These are phyloP conservation scores for Moesziomyces antarcticus DNA, from an alignment of 1,284 basidiomycete species.

Conservation along the genomic window DNA sequence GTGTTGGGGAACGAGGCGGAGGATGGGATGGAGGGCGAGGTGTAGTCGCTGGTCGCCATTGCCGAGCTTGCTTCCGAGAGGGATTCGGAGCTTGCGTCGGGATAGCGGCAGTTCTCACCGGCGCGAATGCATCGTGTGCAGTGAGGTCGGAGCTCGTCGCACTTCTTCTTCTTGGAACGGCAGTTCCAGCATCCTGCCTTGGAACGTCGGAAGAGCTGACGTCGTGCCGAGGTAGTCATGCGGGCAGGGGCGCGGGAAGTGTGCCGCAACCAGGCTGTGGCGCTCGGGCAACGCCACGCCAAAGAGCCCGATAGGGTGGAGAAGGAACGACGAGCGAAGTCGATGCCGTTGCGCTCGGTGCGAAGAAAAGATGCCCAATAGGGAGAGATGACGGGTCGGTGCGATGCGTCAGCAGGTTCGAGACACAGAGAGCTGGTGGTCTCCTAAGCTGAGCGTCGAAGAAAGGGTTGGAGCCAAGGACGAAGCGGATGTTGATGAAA, in stretches of 20 bases:
- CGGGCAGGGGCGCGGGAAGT: slow-evolving; percentile 20
- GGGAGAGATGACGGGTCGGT: neutral
- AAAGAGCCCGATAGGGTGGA: too few species aligned
- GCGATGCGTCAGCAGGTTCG: too few species aligned
- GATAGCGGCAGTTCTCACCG: slow-evolving; percentile 44
- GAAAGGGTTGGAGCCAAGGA: too few species aligned
- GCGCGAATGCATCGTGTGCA: slow-evolving; percentile 43
- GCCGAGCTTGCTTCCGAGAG: slow-evolving; percentile 10
- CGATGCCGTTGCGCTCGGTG: neutral
- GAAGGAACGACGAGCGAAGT: too few species aligned
- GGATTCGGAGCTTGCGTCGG: slow-evolving; percentile 31
- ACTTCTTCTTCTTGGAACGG: slow-evolving; percentile 52
- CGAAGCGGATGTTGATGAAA: neutral
- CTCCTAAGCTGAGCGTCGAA: too few species aligned
- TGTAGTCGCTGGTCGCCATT: slow-evolving; percentile 15
- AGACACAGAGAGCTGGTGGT: too few species aligned
- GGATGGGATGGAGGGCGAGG: slow-evolving; percentile 24
- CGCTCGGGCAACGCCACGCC: slow-evolving; percentile 29
- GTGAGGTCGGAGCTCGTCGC: slow-evolving; percentile 44
- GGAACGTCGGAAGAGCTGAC: slow-evolving; percentile 48
- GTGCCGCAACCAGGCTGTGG: slow-evolving; percentile 29
- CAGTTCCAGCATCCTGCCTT: slow-evolving; percentile 51
- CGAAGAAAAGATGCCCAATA: neutral
- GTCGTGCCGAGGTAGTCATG: slow-evolving; percentile 46
- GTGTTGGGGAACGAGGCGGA: slow-evolving; percentile 26